Percentiles rank a stretch among this genome's conserved stretches.
Evolutionary conservation across 2,329 filamentous ascomycete genomes (phyloP).

Genomic region (Nigrospora osmanthi): DNA sequence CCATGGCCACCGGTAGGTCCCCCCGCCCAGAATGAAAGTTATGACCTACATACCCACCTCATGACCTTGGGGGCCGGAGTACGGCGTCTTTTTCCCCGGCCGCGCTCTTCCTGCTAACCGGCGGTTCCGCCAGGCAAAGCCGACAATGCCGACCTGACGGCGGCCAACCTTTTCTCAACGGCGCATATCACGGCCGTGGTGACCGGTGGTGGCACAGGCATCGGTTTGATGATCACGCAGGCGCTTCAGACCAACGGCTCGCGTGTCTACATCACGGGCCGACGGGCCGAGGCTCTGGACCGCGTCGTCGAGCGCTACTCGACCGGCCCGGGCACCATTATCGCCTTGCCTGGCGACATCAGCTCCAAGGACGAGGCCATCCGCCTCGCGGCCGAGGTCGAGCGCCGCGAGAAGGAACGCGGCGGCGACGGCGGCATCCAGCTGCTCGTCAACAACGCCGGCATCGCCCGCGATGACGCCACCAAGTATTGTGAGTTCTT

Average conservation of each 20-base stretch:
- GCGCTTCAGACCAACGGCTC: conserved; percentile 10
- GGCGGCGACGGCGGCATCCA: conserved; percentile 31
- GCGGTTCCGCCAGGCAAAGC: neutral
- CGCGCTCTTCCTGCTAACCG: neutral
- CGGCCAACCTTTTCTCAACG: conserved; percentile 2
- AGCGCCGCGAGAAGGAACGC: conserved; percentile 36
- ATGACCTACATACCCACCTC: neutral
- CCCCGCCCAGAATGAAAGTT: no score
- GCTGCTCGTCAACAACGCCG: conserved; percentile 42
- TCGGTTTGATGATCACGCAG: conserved; percentile 7
- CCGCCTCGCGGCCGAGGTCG: conserved; percentile 39
- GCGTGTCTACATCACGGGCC: conserved; percentile 11
- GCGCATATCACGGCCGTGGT: conserved; percentile 6
- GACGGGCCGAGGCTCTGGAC: conserved; percentile 8
- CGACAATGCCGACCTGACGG: conserved; percentile 1
- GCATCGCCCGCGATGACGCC: conserved; percentile 41
- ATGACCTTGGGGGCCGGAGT: neutral
- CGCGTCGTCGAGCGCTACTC: conserved; percentile 2
- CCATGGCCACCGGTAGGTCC: conserved; percentile 3
- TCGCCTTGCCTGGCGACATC: conserved; percentile 4
- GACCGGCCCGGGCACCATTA: conserved; percentile 3
- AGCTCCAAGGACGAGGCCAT: conserved; percentile 36
- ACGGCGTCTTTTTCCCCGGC: neutral
- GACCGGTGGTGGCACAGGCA: conserved; percentile 7
- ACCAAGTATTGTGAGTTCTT: conserved; percentile 33